Evolutionary conservation across 495 filamentous ascomycete species (phyloP).

Genomic region (Evansstolkia leycettana): DNA sequence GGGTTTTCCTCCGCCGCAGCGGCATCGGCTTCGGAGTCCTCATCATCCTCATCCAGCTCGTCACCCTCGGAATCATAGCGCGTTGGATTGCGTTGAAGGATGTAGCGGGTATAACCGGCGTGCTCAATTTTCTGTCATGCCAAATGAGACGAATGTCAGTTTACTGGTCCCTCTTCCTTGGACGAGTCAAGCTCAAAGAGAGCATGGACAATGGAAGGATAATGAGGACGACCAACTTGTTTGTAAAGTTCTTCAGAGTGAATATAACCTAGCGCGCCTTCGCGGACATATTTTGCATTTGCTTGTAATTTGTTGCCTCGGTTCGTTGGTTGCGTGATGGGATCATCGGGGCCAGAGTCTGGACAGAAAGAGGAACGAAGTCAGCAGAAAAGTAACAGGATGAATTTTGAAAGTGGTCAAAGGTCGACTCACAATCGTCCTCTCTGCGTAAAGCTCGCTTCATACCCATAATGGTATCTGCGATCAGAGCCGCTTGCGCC

Average conservation of each 20-base stretch:
- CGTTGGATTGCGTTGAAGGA: constrained; percentile 63
- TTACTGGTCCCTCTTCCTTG: not conserved
- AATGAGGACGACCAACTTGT: constrained; percentile 44
- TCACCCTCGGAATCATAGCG: constrained; percentile 79
- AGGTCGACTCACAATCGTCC: constrained; percentile 40
- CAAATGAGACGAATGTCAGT: not conserved
- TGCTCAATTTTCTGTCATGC: constrained; percentile 61
- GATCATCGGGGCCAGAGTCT: constrained; percentile 83
- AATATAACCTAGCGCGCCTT: constrained; percentile 59
- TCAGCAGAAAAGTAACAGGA: not conserved
- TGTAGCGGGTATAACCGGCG: constrained; percentile 71
- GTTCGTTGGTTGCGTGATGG: constrained; percentile 68
- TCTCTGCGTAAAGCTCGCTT: constrained; percentile 56
- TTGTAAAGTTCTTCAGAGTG: constrained; percentile 70
- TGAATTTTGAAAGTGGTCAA: not conserved
- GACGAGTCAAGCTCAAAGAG: not conserved
- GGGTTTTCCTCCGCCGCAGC: constrained; percentile 69
- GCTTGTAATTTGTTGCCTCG: constrained; percentile 85
- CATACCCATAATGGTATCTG: constrained; percentile 65
- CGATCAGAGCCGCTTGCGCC: constrained; percentile 54
- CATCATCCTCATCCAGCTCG: constrained; percentile 59
- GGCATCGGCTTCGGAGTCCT: constrained; percentile 63
- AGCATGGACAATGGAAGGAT: not conserved
- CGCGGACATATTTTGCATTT: constrained; percentile 66
- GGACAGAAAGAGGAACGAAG: constrained; percentile 1